Percentiles rank a stretch among this genome's conserved stretches.
Evolutionary conservation across 345 rosid species (phyloP).

Genomic region (Eucalyptus lansdowneana): DNA sequence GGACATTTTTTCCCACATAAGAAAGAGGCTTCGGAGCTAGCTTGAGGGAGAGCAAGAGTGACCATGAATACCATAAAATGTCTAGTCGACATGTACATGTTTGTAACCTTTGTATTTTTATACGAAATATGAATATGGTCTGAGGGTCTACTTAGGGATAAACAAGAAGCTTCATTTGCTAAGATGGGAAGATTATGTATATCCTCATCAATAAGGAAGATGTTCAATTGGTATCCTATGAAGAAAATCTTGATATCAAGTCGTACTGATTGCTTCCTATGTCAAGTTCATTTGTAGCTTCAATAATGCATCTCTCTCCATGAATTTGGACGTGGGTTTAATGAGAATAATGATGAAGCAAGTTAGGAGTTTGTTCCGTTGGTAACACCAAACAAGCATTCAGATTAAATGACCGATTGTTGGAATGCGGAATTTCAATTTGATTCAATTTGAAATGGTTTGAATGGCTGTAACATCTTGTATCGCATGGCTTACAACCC

Average conservation of each 20-base stretch:
- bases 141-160: not conserved
- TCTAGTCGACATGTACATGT: not conserved
- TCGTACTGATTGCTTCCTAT: not conserved
- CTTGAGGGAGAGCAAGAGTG: not conserved
- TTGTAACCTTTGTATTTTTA: not conserved
- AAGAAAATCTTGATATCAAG: not conserved
- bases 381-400: not conserved
- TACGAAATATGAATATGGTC: not conserved
- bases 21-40: not conserved
- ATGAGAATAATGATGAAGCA: not conserved
- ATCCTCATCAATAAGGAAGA: not conserved
- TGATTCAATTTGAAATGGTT: not conserved
- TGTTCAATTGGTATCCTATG: not conserved
- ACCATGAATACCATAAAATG: not conserved
- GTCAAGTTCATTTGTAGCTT: not conserved
- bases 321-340: not conserved
- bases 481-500: not conserved
- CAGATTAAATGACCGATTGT: not conserved
- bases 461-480: not conserved
- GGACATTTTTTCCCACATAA: not conserved
- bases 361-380: not conserved
- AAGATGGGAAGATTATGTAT: not conserved
- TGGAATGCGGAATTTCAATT: not conserved
- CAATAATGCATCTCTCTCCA: not conserved
- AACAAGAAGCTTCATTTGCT: not conserved